Base-by-base conservation (phyloP, 371 early-diverging fungal genomes). In the Chytridiales sp. region DNA sequence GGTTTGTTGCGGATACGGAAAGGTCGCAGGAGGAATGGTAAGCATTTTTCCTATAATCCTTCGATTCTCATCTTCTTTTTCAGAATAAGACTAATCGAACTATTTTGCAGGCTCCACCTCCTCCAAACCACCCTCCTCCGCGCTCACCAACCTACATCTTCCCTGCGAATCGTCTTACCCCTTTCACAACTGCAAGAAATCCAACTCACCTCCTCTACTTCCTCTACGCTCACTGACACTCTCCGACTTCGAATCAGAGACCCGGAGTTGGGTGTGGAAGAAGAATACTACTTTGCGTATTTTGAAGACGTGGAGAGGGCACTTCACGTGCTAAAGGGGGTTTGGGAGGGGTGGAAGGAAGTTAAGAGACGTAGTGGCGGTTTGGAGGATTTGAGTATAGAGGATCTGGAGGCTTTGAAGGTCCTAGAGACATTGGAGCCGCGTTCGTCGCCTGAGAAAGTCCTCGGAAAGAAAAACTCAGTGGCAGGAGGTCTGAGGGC, bases 201-300 rank as follows among this genome's bases (percentile, higher is more conserved):
- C 30, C 82, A 86, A 39, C 70, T 78, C 53, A 74, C 83, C 4
- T 76, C 82, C 59, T 79, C 83, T 39, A n/a, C n/a, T n/a, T n/a
- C n/a, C n/a, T n/a, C n/a, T n/a, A n/a, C n/a, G n/a, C 80, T 79
- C 44, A 82, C 79, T 29, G 73, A 88, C 31, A 77, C 82, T 0
- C 19, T 72, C 13, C 43, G 58, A 36, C 68, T 88, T 31, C 70
- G 77, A 48, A 82, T 83, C 17, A 78, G 83, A 19, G 87, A 83
- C 22, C 74, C 80, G 24, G 85, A 84, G 43, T 70, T 70, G 17
- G 78, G 75, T 70, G 80, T 82, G 8, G 68, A 81, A 56, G 89
- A 88, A 62, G 88, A 87, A 86, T 87, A 86, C 47, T 85, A 81
- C 44, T 88, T 88, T 66, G 80, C 87, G 3, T 88, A 84, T 71